Percentiles rank a stretch among this genome's conserved stretches.
These are phyloP conservation scores for Caloboletus firmus DNA, from an alignment of 1,284 basidiomycete genomes.

Conservation along the genomic window DNA sequence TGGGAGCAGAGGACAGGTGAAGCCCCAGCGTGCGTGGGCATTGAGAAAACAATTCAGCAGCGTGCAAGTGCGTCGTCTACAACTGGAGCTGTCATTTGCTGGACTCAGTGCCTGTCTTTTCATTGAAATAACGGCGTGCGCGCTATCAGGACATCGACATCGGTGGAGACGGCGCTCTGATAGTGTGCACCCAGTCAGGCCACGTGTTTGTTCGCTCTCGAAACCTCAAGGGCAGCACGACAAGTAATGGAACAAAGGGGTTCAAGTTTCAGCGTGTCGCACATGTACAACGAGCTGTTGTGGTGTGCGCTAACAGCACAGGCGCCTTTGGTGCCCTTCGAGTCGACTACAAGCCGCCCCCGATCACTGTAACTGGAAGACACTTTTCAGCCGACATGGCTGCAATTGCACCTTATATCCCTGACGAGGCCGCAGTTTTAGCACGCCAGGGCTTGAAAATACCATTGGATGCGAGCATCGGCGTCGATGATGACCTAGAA, in stretches of 20 bases:
- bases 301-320: conserved; percentile 84
- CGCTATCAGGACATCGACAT: conserved; percentile 77
- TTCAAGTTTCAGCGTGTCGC: conserved; percentile 85
- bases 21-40: conserved; percentile 92
- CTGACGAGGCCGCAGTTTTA: neutral
- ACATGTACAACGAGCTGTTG: conserved; percentile 80
- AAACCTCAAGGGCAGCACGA: conserved; percentile 43
- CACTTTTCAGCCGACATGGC: conserved; percentile 70
- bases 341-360: conserved; percentile 65
- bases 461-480: conserved; percentile 5
- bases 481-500: conserved; percentile 42
- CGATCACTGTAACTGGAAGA: conserved; percentile 61
- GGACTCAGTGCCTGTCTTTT: neutral
- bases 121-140: conserved; percentile 2
- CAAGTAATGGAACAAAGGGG: conserved; percentile 48
- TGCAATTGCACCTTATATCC: conserved; percentile 56
- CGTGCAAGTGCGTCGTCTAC: conserved; percentile 55
- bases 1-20: conserved; percentile 40
- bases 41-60: conserved; percentile 85
- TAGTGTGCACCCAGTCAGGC: conserved; percentile 92
- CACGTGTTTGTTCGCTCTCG: conserved; percentile 88
- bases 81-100: neutral
- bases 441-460: neutral
- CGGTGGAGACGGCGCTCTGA: conserved; percentile 84
- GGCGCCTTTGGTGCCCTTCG: conserved; percentile 89